phyloP scores from a whole-genome alignment of 2,329 filamentous ascomycete genomes.

The Bipolaris victoriae region DNA sequence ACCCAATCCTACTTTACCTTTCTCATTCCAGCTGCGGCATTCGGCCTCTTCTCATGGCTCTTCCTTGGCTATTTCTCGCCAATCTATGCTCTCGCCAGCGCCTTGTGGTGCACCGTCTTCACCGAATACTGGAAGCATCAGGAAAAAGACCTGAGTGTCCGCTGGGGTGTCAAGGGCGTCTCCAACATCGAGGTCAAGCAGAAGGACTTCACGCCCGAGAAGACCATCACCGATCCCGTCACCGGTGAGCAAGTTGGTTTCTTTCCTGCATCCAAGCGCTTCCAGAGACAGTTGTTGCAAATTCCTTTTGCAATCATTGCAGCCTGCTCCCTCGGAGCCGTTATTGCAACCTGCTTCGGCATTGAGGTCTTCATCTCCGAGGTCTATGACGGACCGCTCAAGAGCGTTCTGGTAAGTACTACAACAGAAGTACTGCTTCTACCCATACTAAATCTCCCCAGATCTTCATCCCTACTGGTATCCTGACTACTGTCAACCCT shows the following conservation, averaged over 20 bases:
- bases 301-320: slow-evolving; percentile 84
- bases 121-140: slow-evolving; percentile 97
- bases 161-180: slow-evolving; percentile 88
- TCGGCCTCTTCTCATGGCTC: slow-evolving; percentile 79
- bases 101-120: slow-evolving; percentile 85
- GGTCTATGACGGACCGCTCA: slow-evolving; percentile 87
- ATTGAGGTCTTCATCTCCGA: slow-evolving; percentile 97
- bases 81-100: slow-evolving; percentile 77
- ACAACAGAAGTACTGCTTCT: not conserved
- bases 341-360: slow-evolving; percentile 86
- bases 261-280: slow-evolving; percentile 76
- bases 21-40: slow-evolving; percentile 77
- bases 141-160: slow-evolving; percentile 81
- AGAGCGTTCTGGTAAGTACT: slow-evolving; percentile 75
- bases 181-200: slow-evolving; percentile 80
- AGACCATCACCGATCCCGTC: slow-evolving; percentile 75
- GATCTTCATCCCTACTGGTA: slow-evolving; percentile 85
- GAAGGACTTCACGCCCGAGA: slow-evolving; percentile 79
- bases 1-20: slow-evolving; percentile 89
- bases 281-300: slow-evolving; percentile 78
- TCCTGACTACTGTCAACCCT: slow-evolving; percentile 82
- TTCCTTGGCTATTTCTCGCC: slow-evolving; percentile 85
- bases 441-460: slow-evolving; percentile 44
- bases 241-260: slow-evolving; percentile 79
- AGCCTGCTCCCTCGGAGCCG: slow-evolving; percentile 71